Evolutionary conservation across 495 filamentous ascomycete genomes (phyloP), one percentile per base, ranked within the genome.

Genomic region (Cetradonia linearis): DNA sequence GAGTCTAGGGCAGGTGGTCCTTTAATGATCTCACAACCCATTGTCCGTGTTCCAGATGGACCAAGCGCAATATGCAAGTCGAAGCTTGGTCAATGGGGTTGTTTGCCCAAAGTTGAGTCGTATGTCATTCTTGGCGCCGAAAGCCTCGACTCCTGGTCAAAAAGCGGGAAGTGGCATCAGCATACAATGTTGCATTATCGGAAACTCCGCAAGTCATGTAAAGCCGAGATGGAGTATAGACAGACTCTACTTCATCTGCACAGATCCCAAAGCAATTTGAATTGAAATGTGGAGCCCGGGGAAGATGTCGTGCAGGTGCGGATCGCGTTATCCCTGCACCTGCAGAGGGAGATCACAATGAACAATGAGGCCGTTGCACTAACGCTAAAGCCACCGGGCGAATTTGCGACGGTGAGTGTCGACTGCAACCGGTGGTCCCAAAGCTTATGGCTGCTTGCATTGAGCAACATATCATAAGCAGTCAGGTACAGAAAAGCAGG

Each of bases 151-250:
- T 9, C 58, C 5, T 33, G 20, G 13, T 5, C 2, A 48, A 52
- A 28, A 13, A 46, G 9, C 30, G 38, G 59, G 55, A 44, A 56
- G 38, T 33, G 16, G 59, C 40, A 61, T 37, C 28, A 36, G n/a
- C n/a, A 30, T 11, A 11, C n/a, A 38, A 36, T 52, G 44, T n/a
- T 14, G 27, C 30, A 31, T 6, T 25, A 28, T 42, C 31, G 16
- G 3, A 18, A 3, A 31, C 3, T 30, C 31, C 53, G 18, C 25
- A 16, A 8, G 27, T 25, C n/a, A 8, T 27, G 28, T 23, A 42
- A 13, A 20, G 36, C 54, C 54, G 54, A 56, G 38, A 10, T 16
- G 36, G n/a, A 36, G 13, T 44, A 5, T 37, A 18, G 25, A 16
- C 13, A 28, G 36, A n/a, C 1, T 42, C n/a, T n/a, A n/a, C n/a